Percentiles rank a stretch among this genome's conserved stretches.
These are phyloP conservation scores for Fusarium scirpi DNA, from an alignment of 2,329 filamentous ascomycete genomes.

Conservation along the genomic window DNA sequence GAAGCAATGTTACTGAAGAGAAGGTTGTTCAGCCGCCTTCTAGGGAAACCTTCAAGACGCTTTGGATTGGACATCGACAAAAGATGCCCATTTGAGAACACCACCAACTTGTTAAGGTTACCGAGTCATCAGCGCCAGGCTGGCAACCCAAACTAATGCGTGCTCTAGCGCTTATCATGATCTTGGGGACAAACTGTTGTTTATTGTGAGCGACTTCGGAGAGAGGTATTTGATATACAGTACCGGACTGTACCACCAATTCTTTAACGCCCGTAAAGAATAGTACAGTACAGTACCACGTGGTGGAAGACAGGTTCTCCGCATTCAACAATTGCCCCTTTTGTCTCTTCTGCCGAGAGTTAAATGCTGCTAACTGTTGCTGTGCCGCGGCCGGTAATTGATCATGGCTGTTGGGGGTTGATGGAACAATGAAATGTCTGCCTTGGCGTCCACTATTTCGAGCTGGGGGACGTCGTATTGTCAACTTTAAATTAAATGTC, in stretches of 20 bases:
- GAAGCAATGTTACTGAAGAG: background rate
- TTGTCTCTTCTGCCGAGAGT: conserved; percentile 16
- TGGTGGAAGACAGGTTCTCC: conserved; percentile 27
- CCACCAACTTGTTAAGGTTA: background rate
- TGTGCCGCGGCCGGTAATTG: conserved; percentile 31
- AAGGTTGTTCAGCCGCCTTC: conserved; percentile 22
- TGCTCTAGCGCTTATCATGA: conserved; percentile 28
- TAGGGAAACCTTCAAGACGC: background rate
- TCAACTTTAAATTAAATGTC: conserved; percentile 15
- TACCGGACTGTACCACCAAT: background rate
- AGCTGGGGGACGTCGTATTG: background rate
- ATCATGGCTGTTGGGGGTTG: conserved; percentile 4
- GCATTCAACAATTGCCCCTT: conserved; percentile 15
- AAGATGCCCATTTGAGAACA: conserved; percentile 12
- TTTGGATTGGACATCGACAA: conserved; percentile 15
- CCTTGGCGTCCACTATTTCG: conserved; percentile 1
- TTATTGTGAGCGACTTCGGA: conserved; percentile 13
- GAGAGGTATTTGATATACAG: background rate
- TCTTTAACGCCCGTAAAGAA: background rate
- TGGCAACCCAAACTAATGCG: conserved; percentile 6
- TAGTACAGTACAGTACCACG: conserved; percentile 10
- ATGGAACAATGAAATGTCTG: conserved; percentile 9
- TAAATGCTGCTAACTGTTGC: background rate
- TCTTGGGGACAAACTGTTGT: background rate
- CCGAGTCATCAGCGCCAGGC: background rate